Evolutionary conservation across 306 rosid genomes (phyloP), one percentile per base, ranked within the genome.

Genomic region (Ormosia semicastrata): DNA sequence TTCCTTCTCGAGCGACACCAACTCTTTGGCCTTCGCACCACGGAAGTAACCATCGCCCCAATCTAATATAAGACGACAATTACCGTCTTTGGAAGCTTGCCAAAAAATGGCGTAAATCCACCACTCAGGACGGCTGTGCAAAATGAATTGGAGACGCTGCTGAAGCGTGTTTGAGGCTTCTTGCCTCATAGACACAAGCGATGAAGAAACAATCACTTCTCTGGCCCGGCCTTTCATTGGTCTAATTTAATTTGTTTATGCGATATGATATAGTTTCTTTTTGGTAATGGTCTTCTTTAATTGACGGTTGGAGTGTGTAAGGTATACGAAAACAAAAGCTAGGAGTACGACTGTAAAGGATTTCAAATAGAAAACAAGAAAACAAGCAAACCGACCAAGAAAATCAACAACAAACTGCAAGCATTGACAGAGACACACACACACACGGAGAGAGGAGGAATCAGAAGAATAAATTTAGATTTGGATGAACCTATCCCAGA

Each of bases 21-120:
- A 24, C 32, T 49, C 81, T 18, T 34, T 36, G 0, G 10, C 37
- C 8, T 46, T 24, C 12, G 17, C 8, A 40, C 87, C 86, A 0
- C 71, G 82, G 10, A 87, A 89, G 66, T 81, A 63, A 9, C 95
- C 93, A 4, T 44, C 86, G 1, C 77, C 67, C 84, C 91, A 91
- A 0, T 82, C 70, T 13, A 89, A 81, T 17, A 50, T 32, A 14
- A 24, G 24, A 24, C 24, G 24, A 1, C 24, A 24, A 24, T 24
- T 24, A 24, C 34, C 46, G 13, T 80, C 85, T 10, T 71, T 83
- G 14, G 74, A 76, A 64, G 90, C 84, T 76, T 75, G 75, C 95
- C 95, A 91, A 62, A 87, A 86, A 52, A 89, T 89, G 70, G 84
- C 50, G 30, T 91, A 91, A 0, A 60, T 79, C 91, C 93, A 91